phyloP scores from a whole-genome alignment of 495 filamentous ascomycete species.

The Neurospora sp. region DNA sequence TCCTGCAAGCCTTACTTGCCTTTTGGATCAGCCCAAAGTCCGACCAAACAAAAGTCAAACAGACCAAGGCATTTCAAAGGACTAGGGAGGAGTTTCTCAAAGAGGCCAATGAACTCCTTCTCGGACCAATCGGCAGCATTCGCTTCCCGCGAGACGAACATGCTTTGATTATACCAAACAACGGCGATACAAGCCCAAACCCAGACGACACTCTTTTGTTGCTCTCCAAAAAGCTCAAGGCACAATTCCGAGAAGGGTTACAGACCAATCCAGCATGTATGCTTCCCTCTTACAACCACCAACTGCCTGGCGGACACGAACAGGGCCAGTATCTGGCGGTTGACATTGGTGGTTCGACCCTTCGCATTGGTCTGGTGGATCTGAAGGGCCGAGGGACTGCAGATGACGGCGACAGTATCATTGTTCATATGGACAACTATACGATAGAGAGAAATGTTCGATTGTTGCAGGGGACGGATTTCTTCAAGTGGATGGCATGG shows the following conservation, averaged over 20 bases:
- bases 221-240: slow-evolving; percentile 34
- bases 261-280: slow-evolving; percentile 40
- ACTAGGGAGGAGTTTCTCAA: slow-evolving; percentile 19
- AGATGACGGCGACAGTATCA: slow-evolving; percentile 19
- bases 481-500: slow-evolving; percentile 79
- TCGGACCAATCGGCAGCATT: slow-evolving; percentile 23
- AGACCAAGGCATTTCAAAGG: not conserved
- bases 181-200: not conserved
- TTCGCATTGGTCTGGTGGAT: slow-evolving; percentile 70
- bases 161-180: not conserved
- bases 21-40: slow-evolving; percentile 36
- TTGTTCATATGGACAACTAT: slow-evolving; percentile 38
- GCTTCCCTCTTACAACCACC: slow-evolving; percentile 56
- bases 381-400: slow-evolving; percentile 35
- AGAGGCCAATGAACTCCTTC: slow-evolving; percentile 26
- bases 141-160: not conserved
- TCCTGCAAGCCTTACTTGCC: slow-evolving; percentile 40
- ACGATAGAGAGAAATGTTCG: slow-evolving; percentile 39
- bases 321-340: slow-evolving; percentile 50
- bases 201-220: slow-evolving; percentile 20
- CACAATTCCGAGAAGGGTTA: slow-evolving; percentile 36
- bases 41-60: slow-evolving; percentile 4
- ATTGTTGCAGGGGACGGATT: slow-evolving; percentile 33
- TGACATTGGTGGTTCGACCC: slow-evolving; percentile 66
- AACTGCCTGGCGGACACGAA: slow-evolving; percentile 64